Conservation (phyloP, 2,329 filamentous ascomycete species). For the Cryphonectria nitschkei region DNA sequence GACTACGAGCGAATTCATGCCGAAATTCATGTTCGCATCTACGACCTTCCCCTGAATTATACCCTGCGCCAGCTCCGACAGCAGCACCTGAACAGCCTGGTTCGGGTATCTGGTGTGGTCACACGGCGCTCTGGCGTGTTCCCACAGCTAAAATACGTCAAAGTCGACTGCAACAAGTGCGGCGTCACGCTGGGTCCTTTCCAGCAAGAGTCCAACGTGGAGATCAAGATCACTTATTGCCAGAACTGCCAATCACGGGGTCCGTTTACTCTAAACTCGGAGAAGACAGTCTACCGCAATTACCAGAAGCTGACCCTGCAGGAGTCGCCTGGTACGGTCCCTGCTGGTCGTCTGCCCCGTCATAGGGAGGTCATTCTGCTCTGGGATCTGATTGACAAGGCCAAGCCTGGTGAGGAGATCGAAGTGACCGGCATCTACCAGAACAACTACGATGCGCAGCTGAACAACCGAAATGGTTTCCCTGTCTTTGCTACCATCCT, state of each 20-base stretch:
- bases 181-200: slow-evolving; percentile 91
- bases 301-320: slow-evolving; percentile 98
- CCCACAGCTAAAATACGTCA: slow-evolving; percentile 96
- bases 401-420: slow-evolving; percentile 96
- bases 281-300: slow-evolving; percentile 97
- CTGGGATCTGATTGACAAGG: slow-evolving; percentile 95
- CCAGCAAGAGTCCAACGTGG: slow-evolving; percentile 94
- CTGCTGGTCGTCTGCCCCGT: slow-evolving; percentile 89
- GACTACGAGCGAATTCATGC: slow-evolving; percentile 98
- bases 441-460: slow-evolving; percentile 96
- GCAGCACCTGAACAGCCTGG: slow-evolving; percentile 92
- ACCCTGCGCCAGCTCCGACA: slow-evolving; percentile 94
- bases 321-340: slow-evolving; percentile 95
- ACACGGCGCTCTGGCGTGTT: slow-evolving; percentile 94
- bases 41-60: slow-evolving; percentile 91
- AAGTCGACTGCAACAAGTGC: slow-evolving; percentile 96
- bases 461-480: slow-evolving; percentile 99
- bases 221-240: slow-evolving; percentile 95
- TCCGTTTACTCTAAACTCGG: slow-evolving; percentile 93
- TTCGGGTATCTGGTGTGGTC: slow-evolving; percentile 92
- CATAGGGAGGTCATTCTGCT: slow-evolving; percentile 93
- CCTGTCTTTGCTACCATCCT: slow-evolving; percentile 97
- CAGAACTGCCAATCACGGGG: slow-evolving; percentile 95
- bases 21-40: slow-evolving; percentile 96
- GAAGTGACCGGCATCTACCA: slow-evolving; percentile 96